Evolutionary conservation across 2,329 filamentous ascomycete genomes (phyloP), one percentile per base, ranked within the genome.

Genomic region (Colletotrichum limetticola): DNA sequence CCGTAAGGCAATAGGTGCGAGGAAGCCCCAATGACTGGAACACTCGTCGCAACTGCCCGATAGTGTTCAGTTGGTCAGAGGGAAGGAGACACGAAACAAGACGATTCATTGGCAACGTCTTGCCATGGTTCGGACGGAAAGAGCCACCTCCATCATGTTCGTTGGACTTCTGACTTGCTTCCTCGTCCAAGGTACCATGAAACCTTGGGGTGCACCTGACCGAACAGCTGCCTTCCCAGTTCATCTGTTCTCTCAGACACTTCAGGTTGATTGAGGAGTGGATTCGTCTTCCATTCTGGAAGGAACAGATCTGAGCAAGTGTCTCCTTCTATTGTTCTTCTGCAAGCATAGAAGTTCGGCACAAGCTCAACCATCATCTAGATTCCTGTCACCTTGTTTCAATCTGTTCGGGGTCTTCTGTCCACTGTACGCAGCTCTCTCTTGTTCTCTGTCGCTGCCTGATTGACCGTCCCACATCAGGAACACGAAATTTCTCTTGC

Each of bases 121-220:
- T 16, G 49, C 19, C 11, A 22, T 68, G 42, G 70, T 72, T 64
- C 66, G 52, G 70, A 71, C 46, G 70, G 42, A 59, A 59, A 32
- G 26, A 55, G 14, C 49, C 52, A 28, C 53, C 46, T 8, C 55
- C 26, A 7, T 56, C 49, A n/a, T 14, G 22, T 37, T 56, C 49
- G 30, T 70, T 46, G 60, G 53, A 53, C 30, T 42, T 56, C 46
- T 22, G 35, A 42, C 14, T 32, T 37, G 30, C 14, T 52, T 35
- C 53, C 30, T 55, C 26, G 28, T 53, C 42, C 9, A 35, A 35
- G 32, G 32, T 35, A 35, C 32, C 32, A 49, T 49, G 42, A 49
- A 49, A 49, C 42, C 42, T 49, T 22, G 42, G 42, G 42, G 19
- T 22, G 42, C 42, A 11, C 19, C 42, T 49, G 35, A 37, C 37